Evolutionary conservation across 1,284 basidiomycete genomes (phyloP).

Genomic region (Schizophyllum commune): DNA sequence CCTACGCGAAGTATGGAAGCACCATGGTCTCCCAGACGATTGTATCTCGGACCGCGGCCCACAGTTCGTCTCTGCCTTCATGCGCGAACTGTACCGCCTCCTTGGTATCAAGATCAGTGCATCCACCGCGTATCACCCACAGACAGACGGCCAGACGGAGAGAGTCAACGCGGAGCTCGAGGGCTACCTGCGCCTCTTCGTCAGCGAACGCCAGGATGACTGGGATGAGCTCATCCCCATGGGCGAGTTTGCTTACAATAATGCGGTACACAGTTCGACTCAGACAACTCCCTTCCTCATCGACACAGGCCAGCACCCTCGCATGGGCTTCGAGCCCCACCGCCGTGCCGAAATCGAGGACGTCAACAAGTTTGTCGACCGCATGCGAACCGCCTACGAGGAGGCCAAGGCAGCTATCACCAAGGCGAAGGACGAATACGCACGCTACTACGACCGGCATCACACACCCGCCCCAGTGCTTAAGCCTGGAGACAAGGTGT

Average conservation of each 20-base stretch:
- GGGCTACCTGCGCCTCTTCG: conserved; percentile 19
- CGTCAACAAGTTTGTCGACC: conserved; percentile 6
- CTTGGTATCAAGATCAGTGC: conserved; percentile 25
- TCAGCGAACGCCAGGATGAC: conserved; percentile 25
- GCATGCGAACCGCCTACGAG: conserved; percentile 7
- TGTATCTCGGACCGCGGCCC: conserved; percentile 29
- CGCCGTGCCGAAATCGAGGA: conserved; percentile 1
- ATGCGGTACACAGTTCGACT: conserved; percentile 18
- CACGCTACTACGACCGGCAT: conserved; percentile 3
- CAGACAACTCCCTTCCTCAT: conserved; percentile 14
- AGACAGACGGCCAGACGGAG: conserved; percentile 27
- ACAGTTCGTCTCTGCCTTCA: conserved; percentile 25
- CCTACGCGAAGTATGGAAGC: conserved; percentile 21
- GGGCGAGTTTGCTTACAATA: conserved; percentile 26
- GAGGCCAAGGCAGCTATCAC: conserved; percentile 13
- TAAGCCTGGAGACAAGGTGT: conserved; percentile 7
- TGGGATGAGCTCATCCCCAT: conserved; percentile 27
- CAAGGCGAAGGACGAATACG: conserved; percentile 11
- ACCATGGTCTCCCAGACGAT: conserved; percentile 23
- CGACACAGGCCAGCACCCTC: conserved; percentile 3
- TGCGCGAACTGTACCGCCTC: conserved; percentile 17
- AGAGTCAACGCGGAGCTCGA: conserved; percentile 28
- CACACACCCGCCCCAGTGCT: background rate
- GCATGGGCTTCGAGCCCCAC: background rate
- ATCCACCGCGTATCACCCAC: too few relatives aligned